phyloP scores from a whole-genome alignment of 108 stramenopile species.

The Cyclotella atomus region DNA sequence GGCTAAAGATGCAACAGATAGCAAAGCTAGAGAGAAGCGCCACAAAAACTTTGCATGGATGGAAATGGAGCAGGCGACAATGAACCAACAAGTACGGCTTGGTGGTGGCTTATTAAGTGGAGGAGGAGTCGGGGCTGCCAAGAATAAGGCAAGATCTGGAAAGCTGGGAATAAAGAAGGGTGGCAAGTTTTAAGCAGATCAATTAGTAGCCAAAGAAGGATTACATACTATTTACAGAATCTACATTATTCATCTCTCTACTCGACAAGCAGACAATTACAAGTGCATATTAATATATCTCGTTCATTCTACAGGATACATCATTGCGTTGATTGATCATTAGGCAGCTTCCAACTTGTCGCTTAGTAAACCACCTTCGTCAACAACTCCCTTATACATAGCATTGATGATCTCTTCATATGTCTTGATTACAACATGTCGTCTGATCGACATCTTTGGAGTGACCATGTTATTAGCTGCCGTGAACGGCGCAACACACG shows the following conservation, averaged over 20 bases:
- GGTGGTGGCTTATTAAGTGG: constrained; percentile 86
- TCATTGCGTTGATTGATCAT: background rate
- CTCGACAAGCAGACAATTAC: background rate
- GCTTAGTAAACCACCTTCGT: constrained; percentile 3
- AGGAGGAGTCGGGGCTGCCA: constrained; percentile 83
- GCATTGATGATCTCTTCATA: constrained; percentile 73
- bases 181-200: constrained; percentile 77
- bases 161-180: constrained; percentile 92
- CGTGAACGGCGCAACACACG: constrained; percentile 87
- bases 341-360: constrained; percentile 18
- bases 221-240: too few relatives aligned
- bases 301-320: too few relatives aligned
- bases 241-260: too few relatives aligned
- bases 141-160: constrained; percentile 72
- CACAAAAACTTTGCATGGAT: constrained; percentile 92
- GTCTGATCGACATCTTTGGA: constrained; percentile 92
- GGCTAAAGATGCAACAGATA: constrained; percentile 65
- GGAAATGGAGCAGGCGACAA: constrained; percentile 89
- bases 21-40: constrained; percentile 71
- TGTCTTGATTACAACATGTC: constrained; percentile 83
- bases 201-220: too few relatives aligned
- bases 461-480: constrained; percentile 92
- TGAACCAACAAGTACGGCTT: constrained; percentile 89
- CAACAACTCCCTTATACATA: constrained; percentile 68
- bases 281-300: too few relatives aligned